A percentile compares a stretch with the other conserved stretches of the same genome.
Conservation (phyloP, 225 moss, liverwort and hornwort genomes). For the Physcomitrium patens region DNA sequence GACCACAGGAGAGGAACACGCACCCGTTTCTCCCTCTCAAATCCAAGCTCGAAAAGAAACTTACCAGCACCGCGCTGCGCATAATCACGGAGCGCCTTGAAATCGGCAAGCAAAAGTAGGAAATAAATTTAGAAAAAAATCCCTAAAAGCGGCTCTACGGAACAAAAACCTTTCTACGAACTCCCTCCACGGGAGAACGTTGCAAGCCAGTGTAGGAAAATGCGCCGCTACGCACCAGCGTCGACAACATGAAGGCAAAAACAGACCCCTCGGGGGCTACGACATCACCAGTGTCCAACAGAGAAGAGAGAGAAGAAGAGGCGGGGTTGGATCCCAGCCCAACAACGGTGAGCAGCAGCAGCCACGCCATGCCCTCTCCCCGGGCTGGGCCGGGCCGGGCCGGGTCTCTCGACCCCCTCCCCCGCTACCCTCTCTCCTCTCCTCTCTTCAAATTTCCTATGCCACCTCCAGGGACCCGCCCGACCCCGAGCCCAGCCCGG, state of each 20-base stretch:
- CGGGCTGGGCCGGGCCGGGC: slow-evolving; percentile 8
- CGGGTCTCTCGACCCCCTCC: neutral
- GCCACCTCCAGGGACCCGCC: neutral
- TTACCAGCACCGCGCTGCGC: neutral
- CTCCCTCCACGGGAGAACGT: no score
- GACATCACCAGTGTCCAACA: neutral
- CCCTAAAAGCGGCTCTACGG: no score
- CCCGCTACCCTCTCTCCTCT: no score
- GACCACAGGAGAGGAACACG: neutral
- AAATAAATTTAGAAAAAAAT: no score
- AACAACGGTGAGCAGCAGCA: slow-evolving; percentile 53
- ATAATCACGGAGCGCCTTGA: slow-evolving; percentile 1
- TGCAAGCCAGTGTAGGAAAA: neutral
- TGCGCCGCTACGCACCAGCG: neutral
- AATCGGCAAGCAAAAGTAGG: no score
- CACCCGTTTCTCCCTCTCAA: neutral
- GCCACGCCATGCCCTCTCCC: slow-evolving; percentile 44
- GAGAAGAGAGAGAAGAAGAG: slow-evolving; percentile 35
- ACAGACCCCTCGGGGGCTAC: neutral
- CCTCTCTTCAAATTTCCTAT: no score
- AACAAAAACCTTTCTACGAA: no score
- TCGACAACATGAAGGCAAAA: neutral
- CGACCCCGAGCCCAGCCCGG: no score
- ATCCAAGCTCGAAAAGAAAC: slow-evolving; percentile 33
- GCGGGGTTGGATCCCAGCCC: slow-evolving; percentile 30